These are phyloP conservation scores for Hylodesmum podocarpum DNA, from an alignment of 306 rosid species.

Conservation along the genomic window DNA sequence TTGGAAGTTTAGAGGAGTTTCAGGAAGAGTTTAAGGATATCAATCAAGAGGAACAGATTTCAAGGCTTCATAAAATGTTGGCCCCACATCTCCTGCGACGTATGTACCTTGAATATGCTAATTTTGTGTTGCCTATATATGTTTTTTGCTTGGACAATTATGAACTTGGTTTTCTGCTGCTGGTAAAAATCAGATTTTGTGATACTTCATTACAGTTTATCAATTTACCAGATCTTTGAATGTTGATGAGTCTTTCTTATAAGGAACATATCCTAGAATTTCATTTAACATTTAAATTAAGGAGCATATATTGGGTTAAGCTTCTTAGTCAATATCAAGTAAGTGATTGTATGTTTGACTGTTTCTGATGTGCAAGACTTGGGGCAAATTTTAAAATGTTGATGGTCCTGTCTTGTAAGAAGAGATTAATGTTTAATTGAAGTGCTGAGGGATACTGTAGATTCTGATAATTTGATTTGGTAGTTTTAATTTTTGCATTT, in stretches of 20 bases:
- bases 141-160: background rate
- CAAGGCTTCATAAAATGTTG: constrained; percentile 95
- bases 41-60: constrained; percentile 96
- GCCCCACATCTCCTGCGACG: constrained; percentile 98
- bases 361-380: constrained; percentile 8
- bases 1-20: constrained; percentile 95
- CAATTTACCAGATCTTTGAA: constrained; percentile 1
- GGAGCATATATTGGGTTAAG: background rate
- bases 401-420: constrained; percentile 9
- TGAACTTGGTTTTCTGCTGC: background rate
- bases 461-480: constrained; percentile 8
- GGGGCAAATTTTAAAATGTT: background rate
- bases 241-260: background rate
- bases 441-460: constrained; percentile 9
- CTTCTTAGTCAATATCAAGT: constrained; percentile 13
- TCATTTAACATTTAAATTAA: background rate
- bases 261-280: background rate
- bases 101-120: constrained; percentile 40
- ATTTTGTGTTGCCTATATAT: constrained; percentile 2
- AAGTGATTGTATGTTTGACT: background rate
- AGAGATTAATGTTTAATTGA: constrained; percentile 10
- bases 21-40: constrained; percentile 98
- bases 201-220: background rate
- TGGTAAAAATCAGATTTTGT: background rate
- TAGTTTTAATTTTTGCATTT: constrained; percentile 7